Conservation (phyloP, 2,329 filamentous ascomycete genomes). For the Emergomyces orientalis region DNA sequence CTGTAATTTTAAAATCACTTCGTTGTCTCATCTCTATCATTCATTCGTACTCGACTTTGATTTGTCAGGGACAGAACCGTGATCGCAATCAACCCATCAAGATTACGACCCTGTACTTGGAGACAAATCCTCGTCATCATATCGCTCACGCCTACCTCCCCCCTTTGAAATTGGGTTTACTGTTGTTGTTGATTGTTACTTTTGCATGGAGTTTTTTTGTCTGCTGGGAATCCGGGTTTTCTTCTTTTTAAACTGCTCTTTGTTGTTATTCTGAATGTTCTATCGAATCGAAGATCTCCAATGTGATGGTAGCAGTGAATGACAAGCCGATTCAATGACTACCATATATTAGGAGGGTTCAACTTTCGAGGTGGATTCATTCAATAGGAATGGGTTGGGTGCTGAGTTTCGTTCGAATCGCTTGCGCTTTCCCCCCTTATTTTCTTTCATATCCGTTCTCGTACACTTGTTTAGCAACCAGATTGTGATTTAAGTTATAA, state of each 20-base stretch:
- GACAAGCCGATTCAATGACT: not conserved
- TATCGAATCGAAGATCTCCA: not conserved
- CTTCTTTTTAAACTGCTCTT: not conserved
- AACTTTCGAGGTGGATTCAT: not conserved
- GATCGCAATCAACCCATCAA: not conserved
- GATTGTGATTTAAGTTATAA: not conserved
- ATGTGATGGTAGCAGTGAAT: not conserved
- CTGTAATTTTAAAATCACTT: not conserved
- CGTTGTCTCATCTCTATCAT: not conserved
- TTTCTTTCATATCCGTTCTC: not conserved
- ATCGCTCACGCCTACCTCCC: not conserved
- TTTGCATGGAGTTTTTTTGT: slow-evolving; percentile 1
- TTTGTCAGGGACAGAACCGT: not conserved
- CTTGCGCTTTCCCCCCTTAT: not conserved
- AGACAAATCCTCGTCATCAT: not conserved
- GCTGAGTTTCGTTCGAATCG: not conserved
- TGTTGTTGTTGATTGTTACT: not conserved
- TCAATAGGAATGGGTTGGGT: not conserved
- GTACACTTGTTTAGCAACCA: not conserved
- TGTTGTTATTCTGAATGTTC: not conserved
- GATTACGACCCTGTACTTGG: not conserved
- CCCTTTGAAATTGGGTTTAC: not conserved
- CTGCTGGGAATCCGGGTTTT: not conserved
- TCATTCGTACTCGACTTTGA: not conserved
- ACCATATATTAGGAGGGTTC: not conserved